Evolutionary conservation across 768 basidiomycete genomes (phyloP), one percentile per base, ranked within the genome.

Genomic region (Gelatoporia subvermispora): DNA sequence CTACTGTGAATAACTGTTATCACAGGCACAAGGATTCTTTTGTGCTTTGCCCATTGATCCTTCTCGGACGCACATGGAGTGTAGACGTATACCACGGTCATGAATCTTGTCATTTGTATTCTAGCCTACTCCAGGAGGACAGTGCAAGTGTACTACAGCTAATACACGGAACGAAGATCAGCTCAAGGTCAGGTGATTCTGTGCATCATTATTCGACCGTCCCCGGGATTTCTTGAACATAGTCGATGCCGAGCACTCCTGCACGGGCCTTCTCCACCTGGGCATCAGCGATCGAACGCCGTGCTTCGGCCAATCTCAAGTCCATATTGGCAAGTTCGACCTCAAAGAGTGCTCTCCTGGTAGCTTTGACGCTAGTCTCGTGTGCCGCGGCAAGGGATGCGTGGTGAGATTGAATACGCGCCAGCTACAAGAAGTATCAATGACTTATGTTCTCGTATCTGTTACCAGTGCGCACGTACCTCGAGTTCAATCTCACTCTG

Each of bases 1-100:
- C n/a, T n/a, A n/a, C n/a, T n/a, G n/a, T n/a, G n/a, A n/a, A n/a
- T n/a, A n/a, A n/a, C n/a, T n/a, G 16, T 13, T 22, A 11, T 17
- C 11, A 25, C 38, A 88, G 84, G 72, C 75, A 11, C 69, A 76
- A 44, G 84, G 81, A 13, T 85, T 87, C 65, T 88, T 78, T 64
- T 87, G 83, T 60, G 75, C 80, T 2, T 63, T 84, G 40, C 82
- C 84, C 13, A 79, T 79, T 60, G 79, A 88, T 59, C 85, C 83
- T 7, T 62, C 68, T 46, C 74, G 71, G 62, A 84, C 82, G 20
- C 68, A 88, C 54, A 84, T 87, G 68, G 77, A 83, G 55, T 88
- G 84, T 66, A 82, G 68, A 58, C 83, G 75, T n/a, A 65, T 87
- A 54, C 78, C 78, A 47, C 72, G 76, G 60, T 42, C 25, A 36